Percentiles rank a stretch among this genome's conserved stretches.
These are phyloP conservation scores for Mortierella sp. DNA, from an alignment of 371 early-diverging fungal genomes.

Conservation along the genomic window DNA sequence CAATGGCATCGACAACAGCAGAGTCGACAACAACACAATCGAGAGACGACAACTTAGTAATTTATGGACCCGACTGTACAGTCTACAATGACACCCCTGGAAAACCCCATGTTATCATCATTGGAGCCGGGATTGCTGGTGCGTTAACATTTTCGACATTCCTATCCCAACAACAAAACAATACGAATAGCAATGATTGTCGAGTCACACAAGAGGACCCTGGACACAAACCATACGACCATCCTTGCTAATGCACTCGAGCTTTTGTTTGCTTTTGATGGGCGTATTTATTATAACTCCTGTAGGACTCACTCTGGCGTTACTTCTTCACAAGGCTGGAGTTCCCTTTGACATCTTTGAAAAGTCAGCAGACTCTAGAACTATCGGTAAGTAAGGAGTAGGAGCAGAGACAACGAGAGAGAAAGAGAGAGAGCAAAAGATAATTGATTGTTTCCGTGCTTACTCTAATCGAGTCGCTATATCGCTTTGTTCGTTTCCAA, in stretches of 20 bases:
- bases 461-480: background rate
- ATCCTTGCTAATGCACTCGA: background rate
- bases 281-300: background rate
- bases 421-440: background rate
- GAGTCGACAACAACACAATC: background rate
- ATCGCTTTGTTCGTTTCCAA: background rate
- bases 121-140: conserved; percentile 4
- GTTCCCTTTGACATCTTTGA: background rate
- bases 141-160: too few relatives aligned
- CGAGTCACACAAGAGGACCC: background rate
- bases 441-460: background rate
- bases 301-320: conserved; percentile 1
- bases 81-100: conserved; percentile 4
- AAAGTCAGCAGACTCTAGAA: conserved; percentile 6
- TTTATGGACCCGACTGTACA: conserved; percentile 4
- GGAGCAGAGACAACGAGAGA: background rate
- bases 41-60: background rate
- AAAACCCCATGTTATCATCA: conserved; percentile 1
- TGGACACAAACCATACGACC: background rate
- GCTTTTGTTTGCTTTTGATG: background rate
- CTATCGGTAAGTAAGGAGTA: background rate
- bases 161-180: background rate
- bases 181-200: background rate
- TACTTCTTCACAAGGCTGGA: background rate
- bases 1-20: background rate